Percentiles rank a stretch among this genome's conserved stretches.
These are phyloP conservation scores for Meira miltonrushii DNA, from an alignment of 1,284 basidiomycete genomes.

Conservation along the genomic window DNA sequence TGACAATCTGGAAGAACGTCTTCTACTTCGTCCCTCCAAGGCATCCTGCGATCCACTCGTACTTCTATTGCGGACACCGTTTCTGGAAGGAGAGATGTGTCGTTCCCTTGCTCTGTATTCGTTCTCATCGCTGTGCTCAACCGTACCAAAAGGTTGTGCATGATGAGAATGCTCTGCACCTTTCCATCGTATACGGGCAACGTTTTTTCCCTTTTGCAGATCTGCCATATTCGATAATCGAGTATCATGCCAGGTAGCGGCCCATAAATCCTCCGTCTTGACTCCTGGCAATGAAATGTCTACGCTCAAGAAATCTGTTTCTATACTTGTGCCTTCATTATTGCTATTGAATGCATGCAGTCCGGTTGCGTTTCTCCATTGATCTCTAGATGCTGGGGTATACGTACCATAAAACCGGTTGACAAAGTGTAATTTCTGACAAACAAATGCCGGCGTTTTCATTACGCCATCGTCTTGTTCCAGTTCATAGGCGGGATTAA, in stretches of 20 bases:
- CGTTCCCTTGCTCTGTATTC: too few species aligned
- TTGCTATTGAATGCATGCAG: background rate
- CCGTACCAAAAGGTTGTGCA: too few species aligned
- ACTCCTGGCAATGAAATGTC: slow-evolving; percentile 8
- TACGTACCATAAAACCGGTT: slow-evolving; percentile 7
- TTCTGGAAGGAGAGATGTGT: too few species aligned
- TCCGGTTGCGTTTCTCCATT: slow-evolving; percentile 1
- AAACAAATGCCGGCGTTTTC: slow-evolving; percentile 6
- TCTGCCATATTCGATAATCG: background rate
- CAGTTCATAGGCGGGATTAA: background rate
- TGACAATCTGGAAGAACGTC: background rate
- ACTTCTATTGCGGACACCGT: background rate
- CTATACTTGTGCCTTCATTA: slow-evolving; percentile 7
- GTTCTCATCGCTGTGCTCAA: background rate
- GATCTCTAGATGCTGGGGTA: background rate
- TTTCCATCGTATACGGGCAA: background rate
- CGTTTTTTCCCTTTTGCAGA: background rate
- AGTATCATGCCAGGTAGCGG: background rate
- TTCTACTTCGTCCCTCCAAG: background rate
- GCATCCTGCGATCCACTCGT: background rate
- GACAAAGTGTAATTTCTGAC: slow-evolving; percentile 6
- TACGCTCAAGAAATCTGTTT: background rate
- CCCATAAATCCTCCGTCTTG: slow-evolving; percentile 8
- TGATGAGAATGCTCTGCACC: background rate
- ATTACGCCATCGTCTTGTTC: background rate